Base-by-base conservation (phyloP, 495 filamentous ascomycete species). In the Pseudevernia furfuracea region DNA sequence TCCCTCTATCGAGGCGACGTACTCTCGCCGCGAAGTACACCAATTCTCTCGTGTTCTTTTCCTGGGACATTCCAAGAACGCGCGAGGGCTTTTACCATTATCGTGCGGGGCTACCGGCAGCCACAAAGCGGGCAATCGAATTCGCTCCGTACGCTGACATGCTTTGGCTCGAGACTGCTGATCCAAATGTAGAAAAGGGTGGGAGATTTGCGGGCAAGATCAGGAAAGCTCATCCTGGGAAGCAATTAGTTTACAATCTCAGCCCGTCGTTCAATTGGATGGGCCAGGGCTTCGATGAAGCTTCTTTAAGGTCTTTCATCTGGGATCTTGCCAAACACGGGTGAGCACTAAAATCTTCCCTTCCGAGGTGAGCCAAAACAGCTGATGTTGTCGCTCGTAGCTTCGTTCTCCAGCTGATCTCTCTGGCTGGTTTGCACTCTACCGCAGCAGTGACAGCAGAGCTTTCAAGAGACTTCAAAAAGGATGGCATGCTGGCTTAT, bases 211-310 rank as follows among this genome's bases (percentile, higher is more conserved):
- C 91, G 2, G 78, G 80, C 4, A 84, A 92, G 39, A 91, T 98
- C 61, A 82, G 87, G 32, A 71, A 72, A 7, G 71, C 70, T 9
- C 76, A 79, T 70, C 89, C 91, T 0, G 86, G 85, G 59, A 98
- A 97, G 80, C 87, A 89, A 44, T 80, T 98, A 28, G 94, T 98
- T 11, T 98, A 98, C 79, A 98, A 98, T 78, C 84, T 98, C 4
- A 88, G 83, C 25, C 94, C 94, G 14, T 94, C 89, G 25, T 98
- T 98, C 84, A 97, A 98, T 80, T 98, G 94, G 94, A 91, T 94
- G 84, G 85, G 83, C 34, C 91, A 97, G 74, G 94, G 94, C 34
- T 98, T 97, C 76, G 84, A 85, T 17, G 84, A 89, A 60, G 84
- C 80, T 30, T 82, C 87, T 7, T 80, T 98, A 44, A 89, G 87